These are phyloP conservation scores for Tetraselmis striata DNA, from an alignment of 139 green algal genomes.

Conservation along the genomic window DNA sequence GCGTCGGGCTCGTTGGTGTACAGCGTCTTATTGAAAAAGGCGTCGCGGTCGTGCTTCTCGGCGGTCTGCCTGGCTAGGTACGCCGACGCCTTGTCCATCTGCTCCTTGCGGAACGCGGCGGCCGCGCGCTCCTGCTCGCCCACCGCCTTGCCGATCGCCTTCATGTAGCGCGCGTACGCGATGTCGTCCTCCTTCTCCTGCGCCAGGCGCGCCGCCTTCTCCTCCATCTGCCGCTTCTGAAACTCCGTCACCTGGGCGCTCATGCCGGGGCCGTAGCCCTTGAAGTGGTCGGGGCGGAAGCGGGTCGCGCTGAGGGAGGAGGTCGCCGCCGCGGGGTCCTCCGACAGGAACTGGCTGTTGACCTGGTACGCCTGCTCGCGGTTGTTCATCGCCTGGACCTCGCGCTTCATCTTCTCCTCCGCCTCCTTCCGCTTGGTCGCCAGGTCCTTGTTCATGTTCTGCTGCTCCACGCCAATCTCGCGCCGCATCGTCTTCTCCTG, in stretches of 20 bases:
- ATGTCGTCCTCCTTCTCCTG: constrained; percentile 19
- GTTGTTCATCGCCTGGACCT: constrained; percentile 10
- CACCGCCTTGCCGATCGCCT: neutral
- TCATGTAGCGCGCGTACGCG: neutral
- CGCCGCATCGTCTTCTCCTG: neutral
- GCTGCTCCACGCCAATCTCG: neutral
- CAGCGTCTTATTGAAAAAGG: neutral
- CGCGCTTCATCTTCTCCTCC: constrained; percentile 35
- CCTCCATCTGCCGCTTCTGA: constrained; percentile 26
- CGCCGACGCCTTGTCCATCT: neutral
- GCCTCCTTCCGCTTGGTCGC: constrained; percentile 35
- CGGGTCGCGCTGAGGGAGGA: constrained; percentile 1
- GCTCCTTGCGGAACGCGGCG: neutral
- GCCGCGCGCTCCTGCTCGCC: neutral
- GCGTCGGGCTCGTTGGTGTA: constrained; percentile 29
- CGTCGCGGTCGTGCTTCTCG: neutral
- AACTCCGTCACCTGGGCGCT: constrained; percentile 4
- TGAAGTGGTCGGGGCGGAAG: constrained; percentile 15
- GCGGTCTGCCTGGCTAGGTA: neutral
- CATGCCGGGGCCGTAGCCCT: constrained; percentile 8
- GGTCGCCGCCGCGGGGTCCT: neutral
- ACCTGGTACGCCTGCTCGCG: constrained; percentile 2
- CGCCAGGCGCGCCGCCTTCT: constrained; percentile 45
- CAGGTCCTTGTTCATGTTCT: neutral
- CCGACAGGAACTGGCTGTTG: neutral